phyloP scores from a whole-genome alignment of 108 stramenopile genomes.

The Cylindrotheca fusiformis region DNA sequence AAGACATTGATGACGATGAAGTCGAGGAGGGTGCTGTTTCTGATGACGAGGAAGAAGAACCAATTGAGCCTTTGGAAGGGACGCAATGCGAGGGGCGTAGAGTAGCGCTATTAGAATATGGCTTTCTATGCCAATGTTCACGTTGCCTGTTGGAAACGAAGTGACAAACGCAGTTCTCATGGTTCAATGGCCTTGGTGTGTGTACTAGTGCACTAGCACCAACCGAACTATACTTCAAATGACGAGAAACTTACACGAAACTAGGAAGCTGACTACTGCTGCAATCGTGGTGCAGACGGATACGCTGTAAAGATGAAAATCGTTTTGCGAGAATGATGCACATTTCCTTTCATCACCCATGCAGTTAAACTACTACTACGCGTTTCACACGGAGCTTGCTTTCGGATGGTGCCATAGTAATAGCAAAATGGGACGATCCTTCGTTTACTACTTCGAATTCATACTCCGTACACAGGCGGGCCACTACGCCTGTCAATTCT shows the following conservation, averaged over 20 bases:
- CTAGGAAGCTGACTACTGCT: too few relatives aligned
- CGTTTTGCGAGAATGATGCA: too few relatives aligned
- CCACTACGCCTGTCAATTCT: conserved; percentile 36
- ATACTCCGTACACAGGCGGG: conserved; percentile 27
- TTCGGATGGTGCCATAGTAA: conserved; percentile 30
- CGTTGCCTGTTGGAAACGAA: conserved; percentile 2
- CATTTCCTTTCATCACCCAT: background rate
- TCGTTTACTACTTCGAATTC: conserved; percentile 25
- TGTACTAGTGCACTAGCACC: too few relatives aligned
- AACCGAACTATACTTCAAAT: too few relatives aligned
- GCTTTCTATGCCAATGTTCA: conserved; percentile 24
- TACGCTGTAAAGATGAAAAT: too few relatives aligned
- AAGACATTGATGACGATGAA: background rate
- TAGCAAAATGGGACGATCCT: conserved; percentile 19
- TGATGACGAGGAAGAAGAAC: background rate
- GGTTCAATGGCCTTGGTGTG: background rate
- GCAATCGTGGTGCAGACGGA: too few relatives aligned
- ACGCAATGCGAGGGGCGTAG: conserved; percentile 9
- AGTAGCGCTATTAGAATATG: conserved; percentile 19
- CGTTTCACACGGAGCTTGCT: conserved; percentile 7
- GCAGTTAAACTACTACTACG: background rate
- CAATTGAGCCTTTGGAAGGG: background rate
- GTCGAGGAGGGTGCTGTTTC: background rate
- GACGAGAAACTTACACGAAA: too few relatives aligned
- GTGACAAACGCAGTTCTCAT: background rate